Conservation (phyloP, 176 grass and related monocot genomes). For the Carex parvula region DNA sequence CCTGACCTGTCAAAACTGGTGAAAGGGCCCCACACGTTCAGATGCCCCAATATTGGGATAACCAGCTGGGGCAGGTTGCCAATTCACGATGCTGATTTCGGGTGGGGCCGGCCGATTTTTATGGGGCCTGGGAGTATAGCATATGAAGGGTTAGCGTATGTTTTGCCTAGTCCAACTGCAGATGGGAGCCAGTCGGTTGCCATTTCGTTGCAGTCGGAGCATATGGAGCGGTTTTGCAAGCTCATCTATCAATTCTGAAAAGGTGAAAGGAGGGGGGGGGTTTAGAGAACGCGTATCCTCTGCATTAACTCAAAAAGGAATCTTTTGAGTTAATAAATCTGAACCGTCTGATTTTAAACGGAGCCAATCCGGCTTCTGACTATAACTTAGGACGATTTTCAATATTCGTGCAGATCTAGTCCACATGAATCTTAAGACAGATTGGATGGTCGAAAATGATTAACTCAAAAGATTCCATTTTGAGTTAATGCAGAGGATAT, state of each 20-base stretch:
- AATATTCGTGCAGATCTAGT: too few relatives aligned
- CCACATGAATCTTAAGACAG: too few relatives aligned
- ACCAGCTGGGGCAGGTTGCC: constrained; percentile 39
- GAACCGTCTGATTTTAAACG: too few relatives aligned
- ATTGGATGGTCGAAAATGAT: too few relatives aligned
- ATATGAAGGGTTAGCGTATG: constrained; percentile 31
- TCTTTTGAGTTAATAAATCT: too few relatives aligned
- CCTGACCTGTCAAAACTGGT: constrained; percentile 14
- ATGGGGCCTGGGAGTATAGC: constrained; percentile 31
- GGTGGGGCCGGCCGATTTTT: constrained; percentile 22
- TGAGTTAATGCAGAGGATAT: too few relatives aligned
- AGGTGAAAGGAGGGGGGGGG: neutral
- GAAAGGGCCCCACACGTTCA: constrained; percentile 6
- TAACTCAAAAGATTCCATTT: too few relatives aligned
- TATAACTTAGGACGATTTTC: too few relatives aligned
- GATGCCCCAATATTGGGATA: constrained; percentile 36
- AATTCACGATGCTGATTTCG: constrained; percentile 34
- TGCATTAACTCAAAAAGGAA: too few relatives aligned
- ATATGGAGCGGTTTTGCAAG: constrained; percentile 14
- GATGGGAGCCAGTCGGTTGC: constrained; percentile 30
- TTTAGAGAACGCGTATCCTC: too few relatives aligned
- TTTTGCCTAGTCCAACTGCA: constrained; percentile 20
- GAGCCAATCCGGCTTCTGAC: too few relatives aligned
- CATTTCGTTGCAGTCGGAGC: constrained; percentile 18
- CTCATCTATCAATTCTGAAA: constrained; percentile 24